A percentile compares a stretch with the other conserved stretches of the same genome.
phyloP scores from a whole-genome alignment of 305 asterid genomes.

The Fraxinus angustifolia region DNA sequence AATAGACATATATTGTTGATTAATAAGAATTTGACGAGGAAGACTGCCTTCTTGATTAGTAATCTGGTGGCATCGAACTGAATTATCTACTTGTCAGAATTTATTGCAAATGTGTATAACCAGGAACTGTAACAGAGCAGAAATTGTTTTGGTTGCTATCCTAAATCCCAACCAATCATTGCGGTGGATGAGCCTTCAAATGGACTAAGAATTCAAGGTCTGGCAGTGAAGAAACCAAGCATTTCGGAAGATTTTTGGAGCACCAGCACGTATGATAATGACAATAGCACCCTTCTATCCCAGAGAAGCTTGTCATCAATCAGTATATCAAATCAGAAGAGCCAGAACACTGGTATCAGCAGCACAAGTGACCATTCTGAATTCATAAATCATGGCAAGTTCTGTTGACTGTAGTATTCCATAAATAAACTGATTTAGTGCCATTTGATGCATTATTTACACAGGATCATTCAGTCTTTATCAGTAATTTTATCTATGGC shows the following conservation, averaged over 20 bases:
- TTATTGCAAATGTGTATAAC: slow-evolving; percentile 43
- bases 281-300: slow-evolving; percentile 54
- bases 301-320: slow-evolving; percentile 72
- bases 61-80: background rate
- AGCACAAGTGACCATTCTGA: slow-evolving; percentile 46
- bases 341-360: slow-evolving; percentile 42
- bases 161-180: slow-evolving; percentile 54
- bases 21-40: background rate
- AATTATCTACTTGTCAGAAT: slow-evolving; percentile 12
- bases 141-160: slow-evolving; percentile 71
- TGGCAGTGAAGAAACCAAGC: slow-evolving; percentile 47
- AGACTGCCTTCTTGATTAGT: background rate
- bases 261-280: slow-evolving; percentile 72
- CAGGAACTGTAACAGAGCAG: slow-evolving; percentile 66
- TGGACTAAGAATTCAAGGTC: slow-evolving; percentile 70
- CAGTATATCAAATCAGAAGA: slow-evolving; percentile 53
- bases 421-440: background rate
- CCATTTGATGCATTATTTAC: background rate
- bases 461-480: background rate
- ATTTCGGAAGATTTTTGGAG: slow-evolving; percentile 81
- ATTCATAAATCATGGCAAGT: slow-evolving; percentile 66
- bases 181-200: slow-evolving; percentile 75
- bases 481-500: background rate
- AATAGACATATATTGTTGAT: background rate
- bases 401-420: slow-evolving; percentile 5